Percentiles rank a stretch among this genome's conserved stretches.
Conservation (phyloP, 2,329 filamentous ascomycete species). For the Fusarium illudens region DNA sequence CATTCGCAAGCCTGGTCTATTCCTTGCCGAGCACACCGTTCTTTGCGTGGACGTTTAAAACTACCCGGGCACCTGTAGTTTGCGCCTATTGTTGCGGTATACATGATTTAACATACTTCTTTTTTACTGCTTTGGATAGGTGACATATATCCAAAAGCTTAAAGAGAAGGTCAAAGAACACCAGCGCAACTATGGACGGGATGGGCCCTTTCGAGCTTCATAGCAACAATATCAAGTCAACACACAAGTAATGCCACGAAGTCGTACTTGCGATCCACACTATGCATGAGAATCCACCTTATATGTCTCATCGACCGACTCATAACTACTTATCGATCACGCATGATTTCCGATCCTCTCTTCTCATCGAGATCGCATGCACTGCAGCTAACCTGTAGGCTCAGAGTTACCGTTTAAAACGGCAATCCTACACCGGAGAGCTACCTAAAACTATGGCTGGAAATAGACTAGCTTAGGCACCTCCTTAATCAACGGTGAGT, state of each 20-base stretch:
- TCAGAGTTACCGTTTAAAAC: conserved; percentile 16
- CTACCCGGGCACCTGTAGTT: neutral
- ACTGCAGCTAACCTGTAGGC: neutral
- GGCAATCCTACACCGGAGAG: neutral
- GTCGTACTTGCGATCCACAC: neutral
- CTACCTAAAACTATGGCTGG: neutral
- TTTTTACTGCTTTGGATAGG: neutral
- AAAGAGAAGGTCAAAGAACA: neutral
- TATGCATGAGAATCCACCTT: neutral
- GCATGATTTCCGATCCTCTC: neutral
- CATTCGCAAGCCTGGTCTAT: conserved; percentile 14
- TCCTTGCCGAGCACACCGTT: neutral
- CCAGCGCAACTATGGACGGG: neutral
- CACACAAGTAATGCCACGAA: neutral
- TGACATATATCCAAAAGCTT: neutral
- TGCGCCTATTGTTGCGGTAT: neutral
- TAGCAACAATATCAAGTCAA: neutral
- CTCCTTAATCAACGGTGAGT: conserved; percentile 10
- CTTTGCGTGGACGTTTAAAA: neutral
- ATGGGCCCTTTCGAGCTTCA: neutral
- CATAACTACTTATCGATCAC: neutral
- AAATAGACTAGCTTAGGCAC: conserved; percentile 20
- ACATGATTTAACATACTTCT: neutral
- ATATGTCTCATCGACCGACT: neutral
- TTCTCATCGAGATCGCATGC: conserved; percentile 20